Base-by-base conservation (phyloP, 169 alveolate species). In the Cryptosporidium baileyi region DNA sequence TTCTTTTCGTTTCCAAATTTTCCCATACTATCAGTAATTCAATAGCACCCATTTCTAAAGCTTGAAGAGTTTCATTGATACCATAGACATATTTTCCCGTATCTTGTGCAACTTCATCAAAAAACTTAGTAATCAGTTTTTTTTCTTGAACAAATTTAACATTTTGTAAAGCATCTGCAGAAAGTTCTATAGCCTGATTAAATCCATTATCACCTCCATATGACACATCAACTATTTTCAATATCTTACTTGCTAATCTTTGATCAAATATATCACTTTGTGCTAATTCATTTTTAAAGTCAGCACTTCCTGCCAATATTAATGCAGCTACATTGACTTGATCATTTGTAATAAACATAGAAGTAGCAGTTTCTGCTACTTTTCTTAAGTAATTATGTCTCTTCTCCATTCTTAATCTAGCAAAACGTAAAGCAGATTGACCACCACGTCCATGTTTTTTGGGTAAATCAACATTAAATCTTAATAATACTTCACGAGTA, bases 151-250 rank as follows among this genome's bases (percentile, higher is more conserved):
- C 91, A 67, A 95, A 95, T 63, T 94, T 94, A 22, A 95, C 97
- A 82, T 95, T 95, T 40, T 94, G 88, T 32, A 97, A 91, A 30
- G 99, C 96, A 89, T 97, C 99, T 34, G 96, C 91, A 49, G 99
- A 91, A 45, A 97, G 93, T 81, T 97, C 97, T 63, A 97, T 97
- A 41, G 99, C 99, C 90, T 98, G 98, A 74, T 97, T 97, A 80
- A 98, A 96, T 5, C 99, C 99, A 89, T 97, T 96, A 90, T 97
- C 99, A 8, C 99, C 99, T n/a, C 99, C 99, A 88, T 98, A 98
- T 28, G 91, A 54, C 24, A 98, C 98, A 89, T 98, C 99, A 0
- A 98, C 99, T 24, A 98, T 91, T 85, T 96, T 94, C 26, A 96
- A 63, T 38, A 98, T 96, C 62, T 95, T 94, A 3, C 98, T 95